Evolutionary conservation across 495 filamentous ascomycete species (phyloP).

Genomic region (Polyplosphaeria fusca): DNA sequence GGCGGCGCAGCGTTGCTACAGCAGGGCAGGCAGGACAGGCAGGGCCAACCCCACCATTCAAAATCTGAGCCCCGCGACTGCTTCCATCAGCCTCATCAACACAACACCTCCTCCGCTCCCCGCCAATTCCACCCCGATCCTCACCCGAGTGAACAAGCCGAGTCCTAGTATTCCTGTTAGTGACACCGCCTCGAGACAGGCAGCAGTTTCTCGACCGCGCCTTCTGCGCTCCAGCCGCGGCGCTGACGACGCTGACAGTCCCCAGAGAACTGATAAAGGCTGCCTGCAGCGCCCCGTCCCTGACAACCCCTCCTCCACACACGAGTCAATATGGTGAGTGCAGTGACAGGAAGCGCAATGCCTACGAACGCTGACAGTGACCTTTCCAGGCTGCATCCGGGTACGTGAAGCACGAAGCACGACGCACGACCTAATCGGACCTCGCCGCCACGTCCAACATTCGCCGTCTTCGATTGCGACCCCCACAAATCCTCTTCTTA

Average conservation of each 20-base stretch:
- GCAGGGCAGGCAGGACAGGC: too few species aligned
- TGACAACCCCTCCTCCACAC: constrained; percentile 8
- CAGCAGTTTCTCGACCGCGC: background rate
- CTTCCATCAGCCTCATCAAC: background rate
- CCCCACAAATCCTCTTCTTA: background rate
- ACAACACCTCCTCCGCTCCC: background rate
- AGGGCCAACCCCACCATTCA: constrained; percentile 8
- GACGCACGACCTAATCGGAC: background rate
- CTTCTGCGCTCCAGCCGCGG: background rate
- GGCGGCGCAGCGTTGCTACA: too few species aligned
- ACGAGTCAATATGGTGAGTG: constrained; percentile 30
- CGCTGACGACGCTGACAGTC: constrained; percentile 32
- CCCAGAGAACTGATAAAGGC: constrained; percentile 28
- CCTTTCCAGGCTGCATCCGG: constrained; percentile 61
- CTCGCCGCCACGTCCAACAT: background rate
- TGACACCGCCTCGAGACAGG: constrained; percentile 1
- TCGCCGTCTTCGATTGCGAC: background rate
- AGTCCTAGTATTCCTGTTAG: constrained; percentile 12
- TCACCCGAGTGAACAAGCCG: background rate
- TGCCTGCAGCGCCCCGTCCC: constrained; percentile 10
- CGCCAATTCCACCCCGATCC: background rate
- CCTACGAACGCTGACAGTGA: background rate
- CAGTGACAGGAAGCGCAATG: background rate
- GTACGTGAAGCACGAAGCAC: constrained; percentile 45
- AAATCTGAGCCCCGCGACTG: background rate